Conservation (phyloP, 2,329 filamentous ascomycete species). For the Sarocladium oryzae region DNA sequence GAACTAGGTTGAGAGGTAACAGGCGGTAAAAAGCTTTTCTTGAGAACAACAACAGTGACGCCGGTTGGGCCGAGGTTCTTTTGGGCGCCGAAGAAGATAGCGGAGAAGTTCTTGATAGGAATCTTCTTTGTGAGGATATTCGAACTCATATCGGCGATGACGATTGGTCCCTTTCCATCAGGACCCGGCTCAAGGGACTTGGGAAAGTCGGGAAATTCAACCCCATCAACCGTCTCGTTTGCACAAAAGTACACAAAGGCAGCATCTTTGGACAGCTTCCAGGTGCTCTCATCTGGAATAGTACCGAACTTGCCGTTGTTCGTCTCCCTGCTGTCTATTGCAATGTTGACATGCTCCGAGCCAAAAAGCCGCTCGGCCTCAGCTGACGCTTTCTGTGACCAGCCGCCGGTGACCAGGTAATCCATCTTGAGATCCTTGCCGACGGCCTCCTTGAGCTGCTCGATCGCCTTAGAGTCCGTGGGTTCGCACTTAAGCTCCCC, state of each 20-base stretch:
- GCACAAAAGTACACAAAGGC: conserved; percentile 85
- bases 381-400: conserved; percentile 80
- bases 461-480: conserved; percentile 33
- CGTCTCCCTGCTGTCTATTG: conserved; percentile 55
- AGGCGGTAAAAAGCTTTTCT: conserved; percentile 72
- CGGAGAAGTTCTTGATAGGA: conserved; percentile 70
- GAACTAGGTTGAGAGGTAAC: conserved; percentile 58
- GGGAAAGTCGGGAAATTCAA: conserved; percentile 78
- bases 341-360: conserved; percentile 73
- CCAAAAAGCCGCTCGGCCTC: conserved; percentile 77
- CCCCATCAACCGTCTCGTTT: conserved; percentile 91
- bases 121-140: conserved; percentile 83
- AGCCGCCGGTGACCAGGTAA: conserved; percentile 85
- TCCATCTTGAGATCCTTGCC: conserved; percentile 70
- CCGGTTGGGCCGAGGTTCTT: conserved; percentile 89
- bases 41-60: conserved; percentile 78
- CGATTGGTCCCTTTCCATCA: conserved; percentile 62
- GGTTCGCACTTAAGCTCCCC: conserved; percentile 37
- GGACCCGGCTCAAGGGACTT: conserved; percentile 49
- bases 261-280: conserved; percentile 63
- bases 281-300: conserved; percentile 71
- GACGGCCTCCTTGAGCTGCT: conserved; percentile 56
- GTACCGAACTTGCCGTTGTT: conserved; percentile 79
- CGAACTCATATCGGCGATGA: conserved; percentile 89
- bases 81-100: conserved; percentile 89